These are phyloP conservation scores for Diaporthe aspalathi DNA, from an alignment of 2,329 filamentous ascomycete genomes.

Conservation along the genomic window DNA sequence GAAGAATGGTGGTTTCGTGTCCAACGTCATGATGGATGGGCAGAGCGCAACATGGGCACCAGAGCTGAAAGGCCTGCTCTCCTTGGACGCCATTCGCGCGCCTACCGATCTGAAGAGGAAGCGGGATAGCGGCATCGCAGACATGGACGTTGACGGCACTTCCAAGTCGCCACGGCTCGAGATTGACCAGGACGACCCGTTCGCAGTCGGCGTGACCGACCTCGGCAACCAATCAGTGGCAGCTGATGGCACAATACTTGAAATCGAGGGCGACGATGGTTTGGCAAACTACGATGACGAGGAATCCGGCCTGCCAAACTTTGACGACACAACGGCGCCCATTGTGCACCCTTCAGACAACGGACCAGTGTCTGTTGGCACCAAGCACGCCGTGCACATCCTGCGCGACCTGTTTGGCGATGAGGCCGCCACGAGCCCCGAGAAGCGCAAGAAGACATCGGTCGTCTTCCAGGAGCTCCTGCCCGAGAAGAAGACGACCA, in stretches of 20 bases:
- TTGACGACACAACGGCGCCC: conserved; percentile 83
- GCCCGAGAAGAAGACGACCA: conserved; percentile 82
- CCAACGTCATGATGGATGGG: conserved; percentile 84
- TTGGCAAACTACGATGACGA: conserved; percentile 59
- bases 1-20: conserved; percentile 89
- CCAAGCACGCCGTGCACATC: conserved; percentile 95
- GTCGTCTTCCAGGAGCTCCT: conserved; percentile 93
- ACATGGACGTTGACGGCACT: conserved; percentile 74
- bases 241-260: conserved; percentile 71
- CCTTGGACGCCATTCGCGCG: conserved; percentile 81
- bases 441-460: conserved; percentile 78
- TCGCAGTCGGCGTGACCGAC: conserved; percentile 60
- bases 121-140: conserved; percentile 86
- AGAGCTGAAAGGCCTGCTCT: conserved; percentile 92
- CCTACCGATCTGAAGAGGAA: conserved; percentile 91
- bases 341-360: conserved; percentile 84
- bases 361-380: conserved; percentile 88
- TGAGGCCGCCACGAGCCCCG: conserved; percentile 74
- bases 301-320: conserved; percentile 66
- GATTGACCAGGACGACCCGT: conserved; percentile 72
- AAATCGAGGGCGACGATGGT: conserved; percentile 71
- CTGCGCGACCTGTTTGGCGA: conserved; percentile 88
- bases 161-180: conserved; percentile 78
- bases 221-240: conserved; percentile 65
- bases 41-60: conserved; percentile 87